Evolutionary conservation across 257 asterid species (phyloP), one percentile per base, ranked within the genome.

Genomic region (Schizonepeta tenuifolia): DNA sequence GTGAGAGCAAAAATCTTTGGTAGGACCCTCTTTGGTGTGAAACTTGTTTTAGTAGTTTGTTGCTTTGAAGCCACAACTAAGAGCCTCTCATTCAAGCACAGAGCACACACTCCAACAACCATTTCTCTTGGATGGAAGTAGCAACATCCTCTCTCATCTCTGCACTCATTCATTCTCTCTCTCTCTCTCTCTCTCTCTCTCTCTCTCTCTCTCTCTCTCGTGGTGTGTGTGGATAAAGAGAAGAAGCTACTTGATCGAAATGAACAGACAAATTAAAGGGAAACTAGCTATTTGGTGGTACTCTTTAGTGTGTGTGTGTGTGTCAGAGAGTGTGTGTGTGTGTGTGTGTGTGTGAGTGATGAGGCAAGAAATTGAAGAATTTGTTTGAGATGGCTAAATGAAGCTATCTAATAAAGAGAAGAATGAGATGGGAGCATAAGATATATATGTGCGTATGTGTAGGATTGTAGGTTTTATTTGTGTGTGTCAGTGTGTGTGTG

Each of bases 81-180:
- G 56, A 92, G 94, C 88, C 81, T 88, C 64, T 92, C 91, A 69
- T 87, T 81, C 84, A 92, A 79, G 79, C 98, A 92, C 63, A 87
- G 71, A 18, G 93, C 92, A 73, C 97, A 92, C 7, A 92, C 84
- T 6, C 98, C 98, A 2, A 92, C 58, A 0, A 90, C 86, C 51
- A 67, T 41, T 9, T 85, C 90, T 50, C 69, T 76, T 1, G 96
- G 92, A 76, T 92, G 97, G 60, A 86, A 85, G 79, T 66, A 78
- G 76, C 96, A 91, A 77, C 74, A 81, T 71, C 49, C 75, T 14
- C 79, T 70, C 15, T 63, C 86, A 38, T 83, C 83, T 59, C 41
- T 81, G 55, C 22, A 40, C 14, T 71, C 80, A 28, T 74, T 75
- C 85, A 77, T 82, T 38, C 65, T 33, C 68, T 35, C 57, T 36